These are phyloP conservation scores for Trichoderma polysporum DNA, from an alignment of 2,329 filamentous ascomycete genomes.

Conservation along the genomic window DNA sequence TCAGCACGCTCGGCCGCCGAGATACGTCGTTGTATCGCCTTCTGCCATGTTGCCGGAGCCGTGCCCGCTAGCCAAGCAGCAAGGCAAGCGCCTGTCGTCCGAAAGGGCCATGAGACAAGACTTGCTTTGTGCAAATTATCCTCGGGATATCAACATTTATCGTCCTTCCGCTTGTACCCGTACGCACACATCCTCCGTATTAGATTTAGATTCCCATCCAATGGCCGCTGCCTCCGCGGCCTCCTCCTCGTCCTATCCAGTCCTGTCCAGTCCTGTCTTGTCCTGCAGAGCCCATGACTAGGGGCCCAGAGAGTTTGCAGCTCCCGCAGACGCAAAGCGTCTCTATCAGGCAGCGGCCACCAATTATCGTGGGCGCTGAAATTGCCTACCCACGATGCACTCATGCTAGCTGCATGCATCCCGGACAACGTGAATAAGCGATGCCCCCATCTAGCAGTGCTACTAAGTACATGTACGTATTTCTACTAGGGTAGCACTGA, in stretches of 20 bases:
- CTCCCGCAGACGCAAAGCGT: background rate
- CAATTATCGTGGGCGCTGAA: background rate
- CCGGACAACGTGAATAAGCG: background rate
- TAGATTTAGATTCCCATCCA: background rate
- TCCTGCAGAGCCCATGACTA: background rate
- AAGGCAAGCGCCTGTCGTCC: constrained; percentile 12
- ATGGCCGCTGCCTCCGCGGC: background rate
- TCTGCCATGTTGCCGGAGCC: constrained; percentile 18
- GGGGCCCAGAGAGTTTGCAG: background rate
- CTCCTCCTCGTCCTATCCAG: no score
- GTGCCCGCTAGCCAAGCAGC: background rate
- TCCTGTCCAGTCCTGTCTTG: no score
- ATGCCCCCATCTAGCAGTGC: constrained; percentile 8
- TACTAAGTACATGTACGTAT: background rate
- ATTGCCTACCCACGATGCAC: constrained; percentile 12
- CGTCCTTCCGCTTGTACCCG: background rate
- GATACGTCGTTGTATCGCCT: background rate
- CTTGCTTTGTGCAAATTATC: background rate
- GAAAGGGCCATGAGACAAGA: background rate
- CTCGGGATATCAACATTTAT: background rate
- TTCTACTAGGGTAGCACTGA: background rate
- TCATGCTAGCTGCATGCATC: constrained; percentile 17
- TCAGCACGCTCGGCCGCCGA: background rate
- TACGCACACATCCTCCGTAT: background rate
- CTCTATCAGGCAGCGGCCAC: background rate